Percentiles rank a stretch among this genome's conserved stretches.
Evolutionary conservation across 2,329 filamentous ascomycete species (phyloP).

Genomic region (Alternaria rosae): DNA sequence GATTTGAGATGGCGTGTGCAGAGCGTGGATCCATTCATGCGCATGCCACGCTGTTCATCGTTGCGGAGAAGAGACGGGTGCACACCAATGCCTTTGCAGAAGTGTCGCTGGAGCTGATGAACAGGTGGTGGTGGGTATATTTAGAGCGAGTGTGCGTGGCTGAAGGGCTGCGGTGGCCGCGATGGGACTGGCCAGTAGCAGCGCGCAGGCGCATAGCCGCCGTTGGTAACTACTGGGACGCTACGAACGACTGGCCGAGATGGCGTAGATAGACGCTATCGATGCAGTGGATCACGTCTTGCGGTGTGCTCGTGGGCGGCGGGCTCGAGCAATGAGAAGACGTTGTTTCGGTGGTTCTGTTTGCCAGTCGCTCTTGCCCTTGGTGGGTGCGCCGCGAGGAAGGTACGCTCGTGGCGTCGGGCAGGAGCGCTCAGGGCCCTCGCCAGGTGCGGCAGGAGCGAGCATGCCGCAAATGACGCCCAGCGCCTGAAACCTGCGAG

Average conservation of each 20-base stretch:
- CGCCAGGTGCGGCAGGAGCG: slow-evolving; percentile 11
- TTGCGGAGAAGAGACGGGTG: background rate
- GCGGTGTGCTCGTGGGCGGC: slow-evolving; percentile 32
- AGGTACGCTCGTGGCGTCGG: slow-evolving; percentile 1
- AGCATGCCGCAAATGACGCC: background rate
- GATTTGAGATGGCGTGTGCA: slow-evolving; percentile 3
- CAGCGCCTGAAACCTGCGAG: slow-evolving; percentile 1
- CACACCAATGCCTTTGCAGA: background rate
- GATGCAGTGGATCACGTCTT: slow-evolving; percentile 27
- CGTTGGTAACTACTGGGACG: slow-evolving; percentile 24
- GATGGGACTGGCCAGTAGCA: slow-evolving; percentile 21
- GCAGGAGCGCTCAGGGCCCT: slow-evolving; percentile 5
- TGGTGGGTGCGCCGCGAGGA: slow-evolving; percentile 7
- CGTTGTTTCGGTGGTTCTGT: slow-evolving; percentile 14
- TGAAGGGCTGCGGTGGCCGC: slow-evolving; percentile 18
- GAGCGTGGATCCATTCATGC: slow-evolving; percentile 11
- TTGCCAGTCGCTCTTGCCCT: slow-evolving; percentile 16
- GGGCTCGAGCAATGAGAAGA: slow-evolving; percentile 35
- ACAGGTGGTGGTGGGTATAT: slow-evolving; percentile 21
- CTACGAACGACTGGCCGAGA: slow-evolving; percentile 33
- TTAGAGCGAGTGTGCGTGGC: slow-evolving; percentile 34
- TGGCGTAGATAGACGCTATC: slow-evolving; percentile 33
- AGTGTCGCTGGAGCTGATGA: slow-evolving; percentile 8
- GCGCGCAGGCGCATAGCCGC: slow-evolving; percentile 30
- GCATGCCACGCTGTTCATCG: background rate